A percentile compares a stretch with the other conserved stretches of the same genome.
Evolutionary conservation across 768 basidiomycete species (phyloP).

Genomic region (Boletellus emodensis): DNA sequence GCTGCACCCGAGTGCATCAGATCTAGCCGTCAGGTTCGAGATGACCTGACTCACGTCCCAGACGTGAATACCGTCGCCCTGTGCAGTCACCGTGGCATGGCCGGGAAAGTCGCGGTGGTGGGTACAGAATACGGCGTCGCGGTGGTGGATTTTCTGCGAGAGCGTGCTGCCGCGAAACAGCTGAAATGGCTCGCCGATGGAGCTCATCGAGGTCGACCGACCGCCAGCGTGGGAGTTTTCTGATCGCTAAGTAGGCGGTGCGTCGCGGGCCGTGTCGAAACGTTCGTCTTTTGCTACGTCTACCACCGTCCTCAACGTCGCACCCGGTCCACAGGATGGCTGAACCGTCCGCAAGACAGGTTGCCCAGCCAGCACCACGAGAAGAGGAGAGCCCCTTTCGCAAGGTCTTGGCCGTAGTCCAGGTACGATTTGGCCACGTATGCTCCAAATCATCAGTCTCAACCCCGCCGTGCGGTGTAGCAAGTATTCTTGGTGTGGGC

Average conservation of each 20-base stretch:
- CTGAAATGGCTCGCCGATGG: slow-evolving; percentile 31
- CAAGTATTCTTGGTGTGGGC: slow-evolving; percentile 67
- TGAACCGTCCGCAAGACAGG: slow-evolving; percentile 23
- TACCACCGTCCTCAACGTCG: slow-evolving; percentile 4
- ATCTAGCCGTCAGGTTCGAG: background rate
- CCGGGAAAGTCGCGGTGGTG: slow-evolving; percentile 38
- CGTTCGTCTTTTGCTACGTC: background rate
- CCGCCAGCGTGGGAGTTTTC: slow-evolving; percentile 21
- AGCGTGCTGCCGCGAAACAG: slow-evolving; percentile 23
- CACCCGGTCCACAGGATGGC: slow-evolving; percentile 17
- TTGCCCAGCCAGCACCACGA: slow-evolving; percentile 15
- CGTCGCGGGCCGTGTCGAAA: background rate
- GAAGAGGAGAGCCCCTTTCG: slow-evolving; percentile 35
- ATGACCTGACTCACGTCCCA: slow-evolving; percentile 51
- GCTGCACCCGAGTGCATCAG: slow-evolving; percentile 35
- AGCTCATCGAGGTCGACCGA: slow-evolving; percentile 22
- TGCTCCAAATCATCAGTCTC: background rate
- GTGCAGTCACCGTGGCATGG: slow-evolving; percentile 62
- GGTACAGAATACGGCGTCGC: slow-evolving; percentile 18
- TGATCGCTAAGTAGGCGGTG: background rate
- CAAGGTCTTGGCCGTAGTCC: slow-evolving; percentile 37
- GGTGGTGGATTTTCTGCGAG: slow-evolving; percentile 1
- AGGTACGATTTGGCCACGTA: slow-evolving; percentile 34
- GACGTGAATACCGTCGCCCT: slow-evolving; percentile 73
- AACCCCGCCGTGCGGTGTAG: slow-evolving; percentile 33